A percentile compares a stretch with the other conserved stretches of the same genome.
Evolutionary conservation across 768 basidiomycete genomes (phyloP).

Genomic region (Strobilomyces echinocephalus): DNA sequence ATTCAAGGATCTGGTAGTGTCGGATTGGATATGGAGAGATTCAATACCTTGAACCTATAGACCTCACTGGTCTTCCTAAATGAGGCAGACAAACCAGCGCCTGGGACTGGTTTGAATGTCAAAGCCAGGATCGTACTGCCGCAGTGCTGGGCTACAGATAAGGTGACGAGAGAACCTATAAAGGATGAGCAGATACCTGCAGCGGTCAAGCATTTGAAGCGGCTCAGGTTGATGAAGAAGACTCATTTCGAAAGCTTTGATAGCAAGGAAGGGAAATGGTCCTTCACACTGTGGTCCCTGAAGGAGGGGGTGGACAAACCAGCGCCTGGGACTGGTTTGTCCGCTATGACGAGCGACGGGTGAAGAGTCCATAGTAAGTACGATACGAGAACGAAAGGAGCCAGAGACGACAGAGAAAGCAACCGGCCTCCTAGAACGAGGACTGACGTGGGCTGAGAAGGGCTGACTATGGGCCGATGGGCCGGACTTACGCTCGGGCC

Average conservation of each 20-base stretch:
- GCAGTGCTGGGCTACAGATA: constrained; percentile 85
- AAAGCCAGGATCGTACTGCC: constrained; percentile 72
- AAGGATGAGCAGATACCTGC: constrained; percentile 72
- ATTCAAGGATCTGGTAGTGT: constrained; percentile 71
- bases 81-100: constrained; percentile 77
- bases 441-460: too few species aligned
- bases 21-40: constrained; percentile 91
- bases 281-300: too few species aligned
- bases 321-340: too few species aligned
- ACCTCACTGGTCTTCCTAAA: constrained; percentile 79
- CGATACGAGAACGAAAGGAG: too few species aligned
- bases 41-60: constrained; percentile 71
- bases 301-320: too few species aligned
- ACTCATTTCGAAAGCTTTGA: constrained; percentile 84
- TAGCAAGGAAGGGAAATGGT: constrained; percentile 80
- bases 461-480: too few species aligned
- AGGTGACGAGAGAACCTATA: constrained; percentile 85
- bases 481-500: too few species aligned
- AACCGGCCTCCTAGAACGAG: too few species aligned
- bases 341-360: too few species aligned
- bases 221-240: constrained; percentile 77
- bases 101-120: constrained; percentile 86
- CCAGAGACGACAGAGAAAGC: too few species aligned
- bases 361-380: too few species aligned
- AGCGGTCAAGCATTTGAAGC: constrained; percentile 69